Evolutionary conservation across 139 green algal genomes (phyloP).

Genomic region (Micromonas commoda): DNA sequence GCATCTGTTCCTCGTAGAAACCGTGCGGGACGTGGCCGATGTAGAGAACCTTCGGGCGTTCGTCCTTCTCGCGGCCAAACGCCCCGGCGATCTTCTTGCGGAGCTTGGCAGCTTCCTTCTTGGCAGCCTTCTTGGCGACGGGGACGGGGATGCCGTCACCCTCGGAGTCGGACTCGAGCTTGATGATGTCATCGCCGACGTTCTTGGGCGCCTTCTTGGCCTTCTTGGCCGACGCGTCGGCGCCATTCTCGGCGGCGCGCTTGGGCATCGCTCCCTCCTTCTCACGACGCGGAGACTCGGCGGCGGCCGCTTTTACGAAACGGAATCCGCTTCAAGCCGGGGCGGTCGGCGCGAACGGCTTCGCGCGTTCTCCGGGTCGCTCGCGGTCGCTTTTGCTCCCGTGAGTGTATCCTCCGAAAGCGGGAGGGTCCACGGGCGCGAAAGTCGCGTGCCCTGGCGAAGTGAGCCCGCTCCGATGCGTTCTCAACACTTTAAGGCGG

Average conservation of each 20-base stretch:
- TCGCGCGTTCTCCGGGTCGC: too few species aligned
- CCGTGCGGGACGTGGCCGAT: slow-evolving; percentile 45
- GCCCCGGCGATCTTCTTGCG: background rate
- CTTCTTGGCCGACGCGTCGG: background rate
- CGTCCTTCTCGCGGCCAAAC: background rate
- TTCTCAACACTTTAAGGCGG: too few species aligned
- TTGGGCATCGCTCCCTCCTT: background rate
- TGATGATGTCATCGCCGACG: background rate
- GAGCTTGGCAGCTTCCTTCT: background rate
- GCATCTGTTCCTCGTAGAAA: slow-evolving; percentile 51
- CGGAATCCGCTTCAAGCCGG: too few species aligned
- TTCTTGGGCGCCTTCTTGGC: background rate
- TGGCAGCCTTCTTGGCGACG: background rate
- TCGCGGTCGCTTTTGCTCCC: too few species aligned
- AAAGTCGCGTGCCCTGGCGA: too few species aligned
- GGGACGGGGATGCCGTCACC: slow-evolving; percentile 3
- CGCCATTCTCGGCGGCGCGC: background rate
- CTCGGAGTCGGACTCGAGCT: background rate
- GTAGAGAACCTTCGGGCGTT: slow-evolving; percentile 34
- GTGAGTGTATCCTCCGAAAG: too few species aligned
- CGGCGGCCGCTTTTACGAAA: too few species aligned
- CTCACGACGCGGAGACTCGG: too few species aligned
- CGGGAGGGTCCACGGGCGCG: too few species aligned
- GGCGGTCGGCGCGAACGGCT: too few species aligned
- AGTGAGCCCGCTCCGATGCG: too few species aligned